Percentiles rank a stretch among this genome's conserved stretches.
phyloP scores from a whole-genome alignment of 2,329 filamentous ascomycete genomes.

The Cercospora sesami region DNA sequence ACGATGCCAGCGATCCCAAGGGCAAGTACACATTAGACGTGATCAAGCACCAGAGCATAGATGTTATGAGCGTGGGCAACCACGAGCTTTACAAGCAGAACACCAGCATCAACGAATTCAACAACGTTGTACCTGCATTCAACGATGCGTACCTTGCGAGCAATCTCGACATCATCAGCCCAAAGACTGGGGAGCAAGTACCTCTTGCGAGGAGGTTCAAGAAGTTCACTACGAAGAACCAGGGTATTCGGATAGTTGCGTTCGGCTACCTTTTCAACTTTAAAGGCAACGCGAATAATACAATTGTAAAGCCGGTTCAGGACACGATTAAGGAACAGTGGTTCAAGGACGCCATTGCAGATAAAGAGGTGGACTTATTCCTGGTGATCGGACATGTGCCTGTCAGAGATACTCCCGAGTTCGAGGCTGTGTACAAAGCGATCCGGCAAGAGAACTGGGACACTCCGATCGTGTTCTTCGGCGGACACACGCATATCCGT shows the following conservation, averaged over 20 bases:
- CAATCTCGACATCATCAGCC: slow-evolving; percentile 84
- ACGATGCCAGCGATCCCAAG: slow-evolving; percentile 84
- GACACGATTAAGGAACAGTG: slow-evolving; percentile 79
- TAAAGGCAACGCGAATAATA: slow-evolving; percentile 86
- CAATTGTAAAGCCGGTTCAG: slow-evolving; percentile 74
- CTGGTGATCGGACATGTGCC: slow-evolving; percentile 84
- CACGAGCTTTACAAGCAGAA: slow-evolving; percentile 88
- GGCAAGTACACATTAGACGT: slow-evolving; percentile 88
- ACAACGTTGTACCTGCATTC: slow-evolving; percentile 80
- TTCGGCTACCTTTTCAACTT: slow-evolving; percentile 98
- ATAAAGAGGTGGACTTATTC: slow-evolving; percentile 79
- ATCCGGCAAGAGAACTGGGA: slow-evolving; percentile 76
- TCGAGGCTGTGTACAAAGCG: slow-evolving; percentile 71
- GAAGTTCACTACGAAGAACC: slow-evolving; percentile 89
- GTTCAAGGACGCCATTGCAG: slow-evolving; percentile 83
- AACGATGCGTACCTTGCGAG: slow-evolving; percentile 79
- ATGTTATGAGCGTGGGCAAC: slow-evolving; percentile 84
- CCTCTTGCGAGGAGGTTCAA: slow-evolving; percentile 80
- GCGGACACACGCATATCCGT: slow-evolving; percentile 85
- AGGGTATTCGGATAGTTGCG: slow-evolving; percentile 77
- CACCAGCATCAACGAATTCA: slow-evolving; percentile 75
- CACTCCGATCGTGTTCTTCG: slow-evolving; percentile 87
- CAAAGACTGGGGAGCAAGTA: slow-evolving; percentile 66
- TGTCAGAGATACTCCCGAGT: slow-evolving; percentile 72
- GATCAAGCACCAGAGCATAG: slow-evolving; percentile 76